Percentiles rank a stretch among this genome's conserved stretches.
phyloP scores from a whole-genome alignment of 2,329 filamentous ascomycete genomes.

The Arthrobotrys conoides region DNA sequence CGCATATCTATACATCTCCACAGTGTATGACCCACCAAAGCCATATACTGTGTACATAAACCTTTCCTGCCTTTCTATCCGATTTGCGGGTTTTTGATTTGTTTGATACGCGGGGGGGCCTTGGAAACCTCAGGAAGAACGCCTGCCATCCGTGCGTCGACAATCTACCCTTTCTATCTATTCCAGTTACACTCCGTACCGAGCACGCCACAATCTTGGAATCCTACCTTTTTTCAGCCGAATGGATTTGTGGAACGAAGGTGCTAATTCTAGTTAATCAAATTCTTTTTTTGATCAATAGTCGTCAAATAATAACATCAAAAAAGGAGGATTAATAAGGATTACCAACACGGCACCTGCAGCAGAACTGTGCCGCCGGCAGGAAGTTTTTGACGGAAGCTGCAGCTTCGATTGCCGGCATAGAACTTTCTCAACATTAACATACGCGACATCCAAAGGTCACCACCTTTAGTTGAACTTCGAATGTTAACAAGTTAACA shows the following conservation, averaged over 20 bases:
- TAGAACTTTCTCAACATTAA: not conserved
- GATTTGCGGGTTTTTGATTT: conserved; percentile 15
- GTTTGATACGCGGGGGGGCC: conserved; percentile 19
- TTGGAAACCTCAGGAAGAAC: conserved; percentile 35
- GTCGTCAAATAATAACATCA: conserved; percentile 11
- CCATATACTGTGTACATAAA: no score
- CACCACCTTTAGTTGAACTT: not conserved
- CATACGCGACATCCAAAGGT: not conserved
- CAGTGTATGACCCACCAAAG: conserved; percentile 20
- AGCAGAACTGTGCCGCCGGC: conserved; percentile 5
- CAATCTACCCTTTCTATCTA: conserved; percentile 11
- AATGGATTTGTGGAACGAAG: not conserved
- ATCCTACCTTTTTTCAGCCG: conserved; percentile 35
- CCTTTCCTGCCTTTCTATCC: not conserved
- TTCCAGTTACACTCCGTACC: not conserved
- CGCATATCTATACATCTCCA: conserved; percentile 16
- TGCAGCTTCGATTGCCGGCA: conserved; percentile 15
- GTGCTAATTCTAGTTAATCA: not conserved
- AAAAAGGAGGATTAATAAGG: conserved; percentile 14
- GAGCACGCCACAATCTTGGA: conserved; percentile 22
- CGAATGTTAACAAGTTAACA: not conserved
- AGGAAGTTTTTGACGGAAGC: conserved; percentile 18
- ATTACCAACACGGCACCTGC: conserved; percentile 15
- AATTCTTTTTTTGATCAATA: conserved; percentile 14
- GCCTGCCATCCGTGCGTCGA: conserved; percentile 40